Percentiles rank a stretch among this genome's conserved stretches.
Conservation (phyloP, 2,329 filamentous ascomycete species). For the Coniochaeta hoffmannii region DNA sequence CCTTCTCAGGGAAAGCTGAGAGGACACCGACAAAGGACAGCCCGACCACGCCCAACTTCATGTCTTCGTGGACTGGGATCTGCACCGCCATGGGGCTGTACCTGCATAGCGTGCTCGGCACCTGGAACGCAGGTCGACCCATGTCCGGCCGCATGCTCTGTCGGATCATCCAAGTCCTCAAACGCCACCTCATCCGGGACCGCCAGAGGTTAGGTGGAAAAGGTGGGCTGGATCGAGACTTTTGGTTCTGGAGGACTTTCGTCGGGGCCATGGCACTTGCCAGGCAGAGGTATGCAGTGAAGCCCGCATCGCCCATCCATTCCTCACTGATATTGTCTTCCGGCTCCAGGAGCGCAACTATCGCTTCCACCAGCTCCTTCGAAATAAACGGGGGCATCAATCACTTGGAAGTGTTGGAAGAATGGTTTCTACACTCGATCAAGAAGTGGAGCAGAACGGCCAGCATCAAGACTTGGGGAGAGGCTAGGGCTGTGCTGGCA, state of each 20-base stretch:
- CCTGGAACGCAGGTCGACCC: conserved; percentile 1
- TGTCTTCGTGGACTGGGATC: not conserved
- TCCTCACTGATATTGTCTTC: not conserved
- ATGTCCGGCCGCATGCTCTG: not conserved
- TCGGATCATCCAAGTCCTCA: not conserved
- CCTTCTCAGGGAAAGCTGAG: not conserved
- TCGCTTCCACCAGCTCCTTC: not conserved
- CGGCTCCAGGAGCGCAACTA: not conserved
- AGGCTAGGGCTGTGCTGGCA: not conserved
- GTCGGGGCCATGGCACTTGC: not conserved
- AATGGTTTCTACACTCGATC: not conserved
- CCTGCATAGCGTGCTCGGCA: not conserved
- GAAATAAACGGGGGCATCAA: not conserved
- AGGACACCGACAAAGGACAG: not conserved
- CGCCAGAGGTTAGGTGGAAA: not conserved
- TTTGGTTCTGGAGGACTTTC: conserved; percentile 5
- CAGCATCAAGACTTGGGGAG: not conserved
- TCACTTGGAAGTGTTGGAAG: not conserved
- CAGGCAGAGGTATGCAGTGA: not conserved
- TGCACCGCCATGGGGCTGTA: not conserved
- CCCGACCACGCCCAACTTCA: not conserved
- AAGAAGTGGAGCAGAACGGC: not conserved
- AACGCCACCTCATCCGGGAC: not conserved
- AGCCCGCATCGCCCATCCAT: not conserved
- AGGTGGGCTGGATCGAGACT: not conserved